Evolutionary conservation across 805 yeast genomes (phyloP), one percentile per base, ranked within the genome.

Genomic region (Vanderwaltozyma tropicalis): DNA sequence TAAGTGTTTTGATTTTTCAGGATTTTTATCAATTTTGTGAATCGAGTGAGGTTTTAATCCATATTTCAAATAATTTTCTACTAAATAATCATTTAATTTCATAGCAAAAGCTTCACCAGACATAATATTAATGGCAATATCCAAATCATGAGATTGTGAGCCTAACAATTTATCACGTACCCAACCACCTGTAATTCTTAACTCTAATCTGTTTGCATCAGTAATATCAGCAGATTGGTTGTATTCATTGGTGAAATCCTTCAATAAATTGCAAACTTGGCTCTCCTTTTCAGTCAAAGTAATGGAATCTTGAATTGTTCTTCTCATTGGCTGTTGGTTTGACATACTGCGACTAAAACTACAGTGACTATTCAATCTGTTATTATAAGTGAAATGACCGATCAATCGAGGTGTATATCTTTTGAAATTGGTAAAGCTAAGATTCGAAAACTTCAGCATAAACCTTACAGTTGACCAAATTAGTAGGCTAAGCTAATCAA

Each of bases 151-250:
- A 30, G 89, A 78, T 17, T 74, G 76, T 33, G 71, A 69, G 0
- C 95, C 94, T 22, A 92, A 64, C 21, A 92, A 64, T 61, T 92
- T 92, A 59, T 92, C 98, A 49, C 98, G 71, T 2, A 92, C 98
- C 98, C 98, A 89, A 0, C 98, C 98, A 26, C 98, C 98, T 0
- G 96, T 88, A 47, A 92, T 83, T 42, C 98, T 60, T 28, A 43
- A 47, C n/a, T 36, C 45, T 39, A 50, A 35, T 11, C 14, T 13
- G 17, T 40, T 24, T 5, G 8, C 14, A 15, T 20, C 15, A 18
- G 19, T 34, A 14, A 15, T 22, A 18, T 13, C 7, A 14, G 19
- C 17, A 14, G 15, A 13, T 5, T 27, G 19, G 2, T 57, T 57
- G 35, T 56, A 59, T 10, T 51, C 43, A 13, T 41, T 40, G n/a